Evolutionary conservation across 2,329 filamentous ascomycete species (phyloP).

Genomic region (Coniosporium tulheliwenetii): DNA sequence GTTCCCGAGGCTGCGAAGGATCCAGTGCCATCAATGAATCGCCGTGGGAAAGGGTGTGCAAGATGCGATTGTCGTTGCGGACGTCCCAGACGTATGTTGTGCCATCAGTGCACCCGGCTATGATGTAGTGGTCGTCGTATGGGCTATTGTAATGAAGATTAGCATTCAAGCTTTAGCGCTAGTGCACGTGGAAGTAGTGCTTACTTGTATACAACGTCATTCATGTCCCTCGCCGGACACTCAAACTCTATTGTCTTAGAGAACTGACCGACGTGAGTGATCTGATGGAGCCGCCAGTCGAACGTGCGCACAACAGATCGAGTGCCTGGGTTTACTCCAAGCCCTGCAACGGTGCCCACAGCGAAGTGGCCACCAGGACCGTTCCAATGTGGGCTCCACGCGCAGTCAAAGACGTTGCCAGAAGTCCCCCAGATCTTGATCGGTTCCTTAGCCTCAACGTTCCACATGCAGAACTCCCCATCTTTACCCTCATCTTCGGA

Average conservation of each 20-base stretch:
- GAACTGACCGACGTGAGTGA: too few species aligned
- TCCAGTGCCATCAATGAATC: constrained; percentile 32
- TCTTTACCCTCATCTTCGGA: constrained; percentile 17
- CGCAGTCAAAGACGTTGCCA: constrained; percentile 41
- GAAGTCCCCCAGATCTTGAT: constrained; percentile 29
- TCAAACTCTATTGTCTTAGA: constrained; percentile 28
- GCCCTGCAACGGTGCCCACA: constrained; percentile 31
- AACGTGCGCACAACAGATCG: constrained; percentile 39
- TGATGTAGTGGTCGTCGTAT: constrained; percentile 33
- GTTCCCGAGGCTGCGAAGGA: constrained; percentile 26
- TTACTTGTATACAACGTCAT: constrained; percentile 30
- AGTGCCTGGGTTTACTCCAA: constrained; percentile 20
- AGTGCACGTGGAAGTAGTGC: too few species aligned
- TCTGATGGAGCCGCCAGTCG: constrained; percentile 16
- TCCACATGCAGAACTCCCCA: constrained; percentile 41
- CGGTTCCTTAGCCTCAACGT: constrained; percentile 23
- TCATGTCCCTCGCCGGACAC: constrained; percentile 45
- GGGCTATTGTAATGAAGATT: constrained; percentile 13
- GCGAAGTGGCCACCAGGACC: constrained; percentile 29
- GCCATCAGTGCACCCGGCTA: constrained; percentile 45
- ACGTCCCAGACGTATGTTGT: constrained; percentile 45
- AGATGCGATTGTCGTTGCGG: constrained; percentile 21
- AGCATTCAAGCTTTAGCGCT: too few species aligned
- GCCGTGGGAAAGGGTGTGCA: constrained; percentile 37
- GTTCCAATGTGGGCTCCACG: constrained; percentile 38